A percentile compares a stretch with the other conserved stretches of the same genome.
These are phyloP conservation scores for Penicillium dipodomyicola DNA, from an alignment of 495 filamentous ascomycete species.

Conservation along the genomic window DNA sequence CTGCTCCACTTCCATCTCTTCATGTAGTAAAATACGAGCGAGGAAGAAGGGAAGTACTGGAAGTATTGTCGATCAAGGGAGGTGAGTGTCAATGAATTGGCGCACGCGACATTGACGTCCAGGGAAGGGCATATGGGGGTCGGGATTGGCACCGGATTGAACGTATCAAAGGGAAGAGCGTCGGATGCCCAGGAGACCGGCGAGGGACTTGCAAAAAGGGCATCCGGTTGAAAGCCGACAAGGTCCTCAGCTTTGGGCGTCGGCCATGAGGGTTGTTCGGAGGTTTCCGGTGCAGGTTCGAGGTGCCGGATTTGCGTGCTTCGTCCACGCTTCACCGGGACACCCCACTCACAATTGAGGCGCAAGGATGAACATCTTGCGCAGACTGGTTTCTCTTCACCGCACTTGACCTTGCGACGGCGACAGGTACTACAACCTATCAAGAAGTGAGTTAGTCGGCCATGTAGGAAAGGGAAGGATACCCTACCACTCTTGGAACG, in stretches of 20 bases:
- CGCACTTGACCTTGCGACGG: constrained; percentile 56
- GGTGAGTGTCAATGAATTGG: constrained; percentile 38
- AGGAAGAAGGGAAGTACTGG: constrained; percentile 44
- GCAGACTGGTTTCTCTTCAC: constrained; percentile 52
- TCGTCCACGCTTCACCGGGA: constrained; percentile 33
- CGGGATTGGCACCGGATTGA: constrained; percentile 12
- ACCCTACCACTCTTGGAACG: constrained; percentile 46
- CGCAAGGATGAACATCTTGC: constrained; percentile 40
- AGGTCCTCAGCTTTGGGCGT: constrained; percentile 15
- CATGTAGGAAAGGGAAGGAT: background rate
- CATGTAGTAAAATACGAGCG: constrained; percentile 44
- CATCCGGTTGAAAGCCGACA: constrained; percentile 16
- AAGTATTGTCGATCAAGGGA: constrained; percentile 43
- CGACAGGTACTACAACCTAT: constrained; percentile 53
- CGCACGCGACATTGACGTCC: constrained; percentile 29
- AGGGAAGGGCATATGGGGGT: constrained; percentile 32
- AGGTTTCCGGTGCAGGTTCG: constrained; percentile 25
- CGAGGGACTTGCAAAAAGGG: constrained; percentile 13
- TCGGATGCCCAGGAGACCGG: constrained; percentile 26
- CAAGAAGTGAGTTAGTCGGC: background rate
- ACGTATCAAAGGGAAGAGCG: background rate
- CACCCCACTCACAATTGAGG: constrained; percentile 41
- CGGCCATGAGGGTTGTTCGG: constrained; percentile 15
- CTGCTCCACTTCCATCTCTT: constrained; percentile 46
- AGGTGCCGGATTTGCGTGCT: constrained; percentile 32